Base-by-base conservation (phyloP, 208 protist species). In the Leishmania arabica region DNA sequence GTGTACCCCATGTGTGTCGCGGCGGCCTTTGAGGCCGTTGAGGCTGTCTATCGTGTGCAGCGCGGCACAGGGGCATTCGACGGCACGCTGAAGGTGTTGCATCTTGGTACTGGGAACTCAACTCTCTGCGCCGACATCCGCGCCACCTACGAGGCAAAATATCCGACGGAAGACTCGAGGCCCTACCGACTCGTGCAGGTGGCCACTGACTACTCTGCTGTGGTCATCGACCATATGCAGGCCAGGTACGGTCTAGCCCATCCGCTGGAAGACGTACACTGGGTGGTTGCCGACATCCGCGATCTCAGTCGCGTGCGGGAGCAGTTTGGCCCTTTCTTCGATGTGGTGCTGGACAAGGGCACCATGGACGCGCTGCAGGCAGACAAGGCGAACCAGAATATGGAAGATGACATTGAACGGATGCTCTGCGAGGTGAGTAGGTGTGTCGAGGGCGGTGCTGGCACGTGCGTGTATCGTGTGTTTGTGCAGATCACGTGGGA, bases 401-500 rank as follows among this genome's bases (percentile, higher is more conserved):
- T 88, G 82, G 84, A 92, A 9, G 88, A 87, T 9, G 88, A 96
- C 72, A 86, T 97, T 62, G 82, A 84, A n/a, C 71, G 66, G 17
- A 96, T 97, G 94, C 86, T 97, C 11, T 58, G 53, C 27, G 86
- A 95, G 53, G 91, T 95, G 19, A 92, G 87, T 81, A 72, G 64
- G 40, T 93, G 91, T 42, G 79, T 96, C 56, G 34, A 66, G 47
- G 77, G 72, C 9, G 70, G 4, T 13, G 64, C 31, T 49, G 49
- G 78, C 24, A n/a, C 51, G 31, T 34, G 17, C 15, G 65, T 78
- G 0, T 90, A 90, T 58, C 86, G 89, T 5, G 68, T 79, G 34
- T 97, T 96, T 78, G 65, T 97, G 54, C 94, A 97, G 65, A 89
- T 97, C 47, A 96, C 94, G 58, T 97, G 94, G 93, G 91, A 95